Evolutionary conservation across 129 eudicot genomes (phyloP).

Genomic region (Daucus carota): DNA sequence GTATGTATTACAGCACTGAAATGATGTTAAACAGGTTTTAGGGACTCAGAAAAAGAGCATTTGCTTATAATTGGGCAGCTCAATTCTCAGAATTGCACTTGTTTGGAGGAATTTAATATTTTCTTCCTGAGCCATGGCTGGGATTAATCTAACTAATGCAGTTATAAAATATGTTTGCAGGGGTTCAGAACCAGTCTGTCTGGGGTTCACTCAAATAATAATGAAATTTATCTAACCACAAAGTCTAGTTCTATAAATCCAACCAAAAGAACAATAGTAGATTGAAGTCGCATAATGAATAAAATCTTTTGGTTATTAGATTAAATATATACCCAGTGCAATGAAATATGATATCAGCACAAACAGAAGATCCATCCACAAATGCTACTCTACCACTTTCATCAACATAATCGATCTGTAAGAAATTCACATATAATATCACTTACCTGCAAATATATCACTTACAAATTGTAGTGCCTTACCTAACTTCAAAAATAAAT

Average conservation of each 20-base stretch:
- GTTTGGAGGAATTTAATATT: not conserved
- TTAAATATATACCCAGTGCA: slow-evolving; percentile 63
- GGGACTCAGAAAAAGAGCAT: not conserved
- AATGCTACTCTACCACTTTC: slow-evolving; percentile 59
- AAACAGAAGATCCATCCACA: slow-evolving; percentile 39
- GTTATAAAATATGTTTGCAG: not conserved
- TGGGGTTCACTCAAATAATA: too few relatives aligned
- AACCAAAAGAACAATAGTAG: not conserved
- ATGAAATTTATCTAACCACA: too few relatives aligned
- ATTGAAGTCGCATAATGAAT: not conserved
- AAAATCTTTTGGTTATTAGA: not conserved
- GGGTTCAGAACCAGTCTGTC: not conserved
- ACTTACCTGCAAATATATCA: not conserved
- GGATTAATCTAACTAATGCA: not conserved
- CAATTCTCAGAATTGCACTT: not conserved
- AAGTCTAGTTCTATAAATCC: not conserved
- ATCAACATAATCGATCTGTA: slow-evolving; percentile 41
- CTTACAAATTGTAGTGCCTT: not conserved
- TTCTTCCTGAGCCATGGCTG: not conserved
- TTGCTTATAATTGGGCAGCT: not conserved
- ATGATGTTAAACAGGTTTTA: too few relatives aligned
- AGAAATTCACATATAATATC: not conserved
- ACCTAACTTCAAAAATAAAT: not conserved
- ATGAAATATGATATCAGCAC: slow-evolving; percentile 55
- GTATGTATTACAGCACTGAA: too few relatives aligned